Base-by-base conservation (phyloP, 176 grass and related monocot genomes). In the Rhynchospora pubera region DNA sequence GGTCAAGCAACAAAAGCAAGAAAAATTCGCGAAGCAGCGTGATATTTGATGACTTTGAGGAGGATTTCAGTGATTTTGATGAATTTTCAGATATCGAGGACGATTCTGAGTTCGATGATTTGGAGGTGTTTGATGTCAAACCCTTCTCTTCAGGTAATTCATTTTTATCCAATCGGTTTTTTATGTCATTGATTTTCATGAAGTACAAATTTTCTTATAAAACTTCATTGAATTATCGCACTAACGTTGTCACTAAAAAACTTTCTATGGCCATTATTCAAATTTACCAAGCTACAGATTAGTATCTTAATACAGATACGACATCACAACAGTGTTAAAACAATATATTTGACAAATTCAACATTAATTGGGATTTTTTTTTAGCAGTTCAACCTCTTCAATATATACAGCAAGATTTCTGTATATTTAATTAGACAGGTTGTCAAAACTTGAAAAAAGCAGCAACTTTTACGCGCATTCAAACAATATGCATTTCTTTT, bases 1-100 rank as follows among this genome's bases (percentile, higher is more conserved):
- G 59, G 86, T 26, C 15, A 57, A 9, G n/a, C 53, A 60, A 18
- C 57, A 80, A 14, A 24, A 80, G 39, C 80, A 83, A 78, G 78
- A 47, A 43, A 68, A 76, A n/a, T 6, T 24, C 5, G 46, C 12
- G 43, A 22, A 65, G 50, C 16, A 24, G 82, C 42, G 24, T 58
- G 34, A 80, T 62, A 34, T 34, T 34, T 3, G 80, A 89, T n/a
- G 90, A 93, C 81, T 97, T 97, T 34, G 93, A 97, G 91, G 88
- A 85, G 21, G 87, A 87, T 32, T 93, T 97, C 64, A 56, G 81
- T 80, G 70, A 91, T 16, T 93, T 97, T 75, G 57, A 89, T 16
- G 85, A 87, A 62, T 86, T 86, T 13, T 84, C 77, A 6, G 92
- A 94, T 23, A 74, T 51, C 57, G 57, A 64, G 15, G 56, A 69